These are phyloP conservation scores for Tremellales sp. DNA, from an alignment of 1,284 basidiomycete species.

Conservation along the genomic window DNA sequence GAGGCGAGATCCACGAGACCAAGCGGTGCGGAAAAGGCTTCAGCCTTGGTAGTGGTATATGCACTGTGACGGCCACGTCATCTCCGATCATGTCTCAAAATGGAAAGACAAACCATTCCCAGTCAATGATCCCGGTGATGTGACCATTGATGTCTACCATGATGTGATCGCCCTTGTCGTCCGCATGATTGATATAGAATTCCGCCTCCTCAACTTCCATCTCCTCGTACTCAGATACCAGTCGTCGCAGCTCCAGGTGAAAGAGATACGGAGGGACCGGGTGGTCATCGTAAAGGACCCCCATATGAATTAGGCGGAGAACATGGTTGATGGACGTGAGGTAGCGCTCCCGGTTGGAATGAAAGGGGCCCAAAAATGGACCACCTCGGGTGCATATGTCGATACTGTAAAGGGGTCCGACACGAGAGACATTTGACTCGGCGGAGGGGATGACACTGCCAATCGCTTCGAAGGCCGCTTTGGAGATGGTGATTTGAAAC, in stretches of 20 bases:
- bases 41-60: not conserved
- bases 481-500: constrained; percentile 3
- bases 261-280: not conserved
- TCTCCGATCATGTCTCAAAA: not conserved
- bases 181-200: constrained; percentile 14
- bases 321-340: constrained; percentile 5
- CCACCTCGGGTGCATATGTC: not conserved
- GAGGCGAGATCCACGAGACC: not conserved
- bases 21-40: not conserved
- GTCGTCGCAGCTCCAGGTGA: constrained; percentile 1
- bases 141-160: constrained; percentile 8
- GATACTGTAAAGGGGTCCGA: constrained; percentile 3
- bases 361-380: constrained; percentile 13
- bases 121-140: constrained; percentile 13
- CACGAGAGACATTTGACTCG: not conserved
- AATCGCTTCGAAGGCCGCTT: not conserved
- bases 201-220: constrained; percentile 4
- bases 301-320: not conserved
- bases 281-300: not conserved
- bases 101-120: constrained; percentile 15
- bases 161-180: constrained; percentile 13
- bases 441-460: constrained; percentile 2
- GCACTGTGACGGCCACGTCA: not conserved
- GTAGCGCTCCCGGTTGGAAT: constrained; percentile 9
- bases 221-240: constrained; percentile 3